Base-by-base conservation (phyloP, 352 stramenopile species). In the Saprolegnia diclina region DNA sequence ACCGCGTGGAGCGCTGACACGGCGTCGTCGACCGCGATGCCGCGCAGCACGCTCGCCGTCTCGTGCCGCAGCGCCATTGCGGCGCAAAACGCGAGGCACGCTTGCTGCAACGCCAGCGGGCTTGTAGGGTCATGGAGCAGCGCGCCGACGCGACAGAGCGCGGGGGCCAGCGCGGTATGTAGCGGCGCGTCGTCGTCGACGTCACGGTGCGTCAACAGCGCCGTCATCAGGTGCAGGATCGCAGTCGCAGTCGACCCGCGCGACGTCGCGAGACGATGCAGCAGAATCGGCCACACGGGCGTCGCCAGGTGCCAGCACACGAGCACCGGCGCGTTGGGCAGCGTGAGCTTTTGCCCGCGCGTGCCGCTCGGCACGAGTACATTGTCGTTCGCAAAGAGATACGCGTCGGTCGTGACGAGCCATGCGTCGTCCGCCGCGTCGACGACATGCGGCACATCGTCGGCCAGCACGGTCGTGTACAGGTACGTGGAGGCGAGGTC, bases 221-320 rank as follows among this genome's bases (percentile, higher is more conserved):
- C 19, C 24, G 52, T 24, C 52, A 59, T 14, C 24, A 59, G 11
- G 52, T 16, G 11, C 13, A 59, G 35, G 13, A 59, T 24, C 11
- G 52, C 35, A 9, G 19, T n/a, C 3, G 24, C 52, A 4, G 52
- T 40, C 24, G 35, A 21, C 11, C 24, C 52, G 24, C 35, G 13
- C 24, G 13, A 19, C 11, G 52, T 11, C 13, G 11, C 1, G 13
- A 66, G 59, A 22, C 59, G 40, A 18, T 29, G 59, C 5, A 66
- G 45, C n/a, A 66, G 11, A n/a, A 66, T 53, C 14, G 32, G 24
- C 37, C 29, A 56, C 4, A 66, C 24, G 18, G 32, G 59, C 1
- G 24, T 18, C 18, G 19, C 59, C 1, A 54, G 18, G 45, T 66
- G 59, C 59, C 59, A 66, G 32, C 59, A 66, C 11, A 66, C 40